These are phyloP conservation scores for Leccinum imitatum DNA, from an alignment of 768 basidiomycete species.

Conservation along the genomic window DNA sequence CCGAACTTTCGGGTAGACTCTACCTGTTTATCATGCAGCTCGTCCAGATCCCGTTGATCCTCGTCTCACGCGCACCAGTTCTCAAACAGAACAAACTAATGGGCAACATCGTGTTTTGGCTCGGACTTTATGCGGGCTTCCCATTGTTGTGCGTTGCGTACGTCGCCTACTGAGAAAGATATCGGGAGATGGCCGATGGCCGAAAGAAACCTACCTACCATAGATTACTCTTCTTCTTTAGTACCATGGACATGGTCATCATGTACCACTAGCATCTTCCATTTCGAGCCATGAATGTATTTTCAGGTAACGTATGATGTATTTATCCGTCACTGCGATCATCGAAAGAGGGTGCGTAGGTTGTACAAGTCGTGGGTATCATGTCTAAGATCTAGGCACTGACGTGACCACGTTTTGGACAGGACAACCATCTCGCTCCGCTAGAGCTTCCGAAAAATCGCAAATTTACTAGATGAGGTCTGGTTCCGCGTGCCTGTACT, in stretches of 20 bases:
- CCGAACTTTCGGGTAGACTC: constrained; percentile 46
- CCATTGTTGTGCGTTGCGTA: constrained; percentile 87
- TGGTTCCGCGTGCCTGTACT: not conserved
- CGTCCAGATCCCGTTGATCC: constrained; percentile 89
- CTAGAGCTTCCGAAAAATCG: not conserved
- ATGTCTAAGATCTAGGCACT: too few relatives aligned
- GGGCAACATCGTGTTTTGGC: constrained; percentile 90
- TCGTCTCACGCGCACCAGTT: constrained; percentile 69
- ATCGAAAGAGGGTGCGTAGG: too few relatives aligned
- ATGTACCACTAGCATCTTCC: not conserved
- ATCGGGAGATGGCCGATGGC: constrained; percentile 3
- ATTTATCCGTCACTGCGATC: not conserved
- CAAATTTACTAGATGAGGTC: not conserved
- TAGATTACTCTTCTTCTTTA: constrained; percentile 3
- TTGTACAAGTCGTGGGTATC: too few relatives aligned
- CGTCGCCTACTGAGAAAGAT: constrained; percentile 48
- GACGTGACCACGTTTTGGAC: too few relatives aligned
- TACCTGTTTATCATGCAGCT: constrained; percentile 86
- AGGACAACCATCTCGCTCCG: too few relatives aligned
- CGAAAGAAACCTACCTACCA: not conserved
- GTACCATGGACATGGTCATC: not conserved
- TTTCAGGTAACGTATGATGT: not conserved
- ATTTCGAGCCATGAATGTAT: not conserved
- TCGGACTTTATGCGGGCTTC: constrained; percentile 89
- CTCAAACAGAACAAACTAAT: constrained; percentile 81